phyloP scores from a whole-genome alignment of 2,329 filamentous ascomycete genomes.

The Pseudomassariella vexata region DNA sequence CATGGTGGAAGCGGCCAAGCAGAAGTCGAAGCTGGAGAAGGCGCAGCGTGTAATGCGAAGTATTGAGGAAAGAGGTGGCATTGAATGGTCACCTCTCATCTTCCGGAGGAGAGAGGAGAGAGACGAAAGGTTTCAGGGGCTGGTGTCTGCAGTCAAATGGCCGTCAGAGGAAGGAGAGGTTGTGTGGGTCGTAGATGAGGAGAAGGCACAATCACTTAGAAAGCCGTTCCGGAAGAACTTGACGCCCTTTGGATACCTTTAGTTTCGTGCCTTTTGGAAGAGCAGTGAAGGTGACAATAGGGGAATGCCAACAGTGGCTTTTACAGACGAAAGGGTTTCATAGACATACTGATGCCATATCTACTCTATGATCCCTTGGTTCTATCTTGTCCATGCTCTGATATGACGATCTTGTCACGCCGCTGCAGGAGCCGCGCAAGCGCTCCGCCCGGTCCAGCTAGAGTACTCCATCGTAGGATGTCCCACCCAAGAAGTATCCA shows the following conservation, averaged over 20 bases:
- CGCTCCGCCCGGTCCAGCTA: no score
- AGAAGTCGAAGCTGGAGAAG: constrained; percentile 16
- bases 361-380: no score
- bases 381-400: no score
- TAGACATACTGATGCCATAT: no score
- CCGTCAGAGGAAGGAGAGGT: neutral
- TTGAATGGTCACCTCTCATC: constrained; percentile 18
- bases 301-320: no score
- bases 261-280: no score
- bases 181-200: constrained; percentile 1
- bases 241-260: neutral
- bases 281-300: no score
- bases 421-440: no score
- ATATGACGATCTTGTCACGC: no score
- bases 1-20: constrained; percentile 7
- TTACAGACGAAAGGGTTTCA: no score
- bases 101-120: constrained; percentile 8
- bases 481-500: no score
- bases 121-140: constrained; percentile 7
- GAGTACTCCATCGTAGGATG: no score
- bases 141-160: neutral
- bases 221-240: neutral
- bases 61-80: constrained; percentile 8
- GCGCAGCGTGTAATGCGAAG: constrained; percentile 16
- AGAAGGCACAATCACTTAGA: neutral